Evolutionary conservation across 2,329 filamentous ascomycete genomes (phyloP), one percentile per base, ranked within the genome.

Genomic region (Paramyrothecium sp.): DNA sequence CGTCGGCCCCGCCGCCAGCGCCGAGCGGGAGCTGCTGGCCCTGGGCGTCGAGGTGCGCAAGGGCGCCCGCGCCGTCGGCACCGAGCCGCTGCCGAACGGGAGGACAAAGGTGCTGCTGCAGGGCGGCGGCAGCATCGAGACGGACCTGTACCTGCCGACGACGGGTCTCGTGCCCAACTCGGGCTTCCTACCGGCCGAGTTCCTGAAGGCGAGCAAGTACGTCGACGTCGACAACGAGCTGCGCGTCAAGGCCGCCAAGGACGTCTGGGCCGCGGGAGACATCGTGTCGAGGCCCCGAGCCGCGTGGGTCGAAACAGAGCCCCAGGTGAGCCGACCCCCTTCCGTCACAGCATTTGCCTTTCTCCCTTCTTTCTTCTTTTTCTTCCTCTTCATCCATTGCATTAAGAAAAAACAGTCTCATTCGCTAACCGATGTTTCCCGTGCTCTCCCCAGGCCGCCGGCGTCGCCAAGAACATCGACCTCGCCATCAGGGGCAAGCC

Each of bases 221-320:
- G 77, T 80, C 54, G 69, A 75, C 16, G 77, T 83, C 2, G 81
- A 87, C 63, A 80, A 82, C 33, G 77, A 70, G 63, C 76, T 81
- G 66, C 74, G 73, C 38, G 81, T 83, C 38, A 75, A 73, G 60
- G 75, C 71, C 8, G 69, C 72, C 13, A 67, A 75, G 17, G 68
- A 75, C 54, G 75, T 83, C 22, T 85, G 82, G 82, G 82, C 81
- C 8, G 75, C 77, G 3, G 82, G 82, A 22, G 82, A 85, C 56
- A 69, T 83, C 47, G 77, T 84, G 22, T 78, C 76, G 61, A 77
- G 76, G 65, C 81, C 81, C 21, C 73, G 76, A 22, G 78, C 83
- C 7, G 83, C 83, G 1, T 87, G 86, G 65, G 81, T 87, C 71
- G 78, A 83, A 56, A 84, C 85, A 0, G 86, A 83, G 57, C 81